Evolutionary conservation across 495 filamentous ascomycete species (phyloP).

Genomic region (Hamigera avellanea): DNA sequence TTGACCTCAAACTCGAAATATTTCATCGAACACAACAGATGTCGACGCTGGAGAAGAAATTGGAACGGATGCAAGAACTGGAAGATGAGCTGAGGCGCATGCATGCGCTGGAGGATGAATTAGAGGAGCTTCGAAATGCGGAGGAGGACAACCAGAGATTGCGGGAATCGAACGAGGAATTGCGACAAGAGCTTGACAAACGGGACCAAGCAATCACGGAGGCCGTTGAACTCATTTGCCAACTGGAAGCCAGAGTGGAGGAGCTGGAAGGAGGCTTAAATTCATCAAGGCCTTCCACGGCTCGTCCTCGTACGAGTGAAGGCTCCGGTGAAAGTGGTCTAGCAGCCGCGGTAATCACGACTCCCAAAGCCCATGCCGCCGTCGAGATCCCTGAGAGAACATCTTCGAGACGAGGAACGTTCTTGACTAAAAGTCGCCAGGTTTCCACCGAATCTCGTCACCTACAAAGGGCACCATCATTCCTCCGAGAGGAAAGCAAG

Average conservation of each 20-base stretch:
- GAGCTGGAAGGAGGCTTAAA: conserved; percentile 27
- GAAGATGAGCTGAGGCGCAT: conserved; percentile 57
- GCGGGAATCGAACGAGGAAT: conserved; percentile 50
- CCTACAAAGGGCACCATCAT: conserved; percentile 49
- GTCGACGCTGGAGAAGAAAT: conserved; percentile 53
- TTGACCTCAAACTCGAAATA: conserved; percentile 78
- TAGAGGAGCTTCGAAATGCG: conserved; percentile 49
- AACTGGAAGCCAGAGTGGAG: conserved; percentile 57
- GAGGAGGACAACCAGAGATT: conserved; percentile 35
- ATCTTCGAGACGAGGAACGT: conserved; percentile 22
- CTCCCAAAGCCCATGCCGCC: conserved; percentile 15
- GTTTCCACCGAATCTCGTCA: conserved; percentile 16
- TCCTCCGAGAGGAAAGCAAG: conserved; percentile 48
- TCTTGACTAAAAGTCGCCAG: conserved; percentile 6
- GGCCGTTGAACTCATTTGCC: conserved; percentile 69
- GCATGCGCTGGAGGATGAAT: conserved; percentile 47
- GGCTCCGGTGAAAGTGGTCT: conserved; percentile 4
- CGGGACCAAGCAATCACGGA: conserved; percentile 70
- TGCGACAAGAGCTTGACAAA: conserved; percentile 59
- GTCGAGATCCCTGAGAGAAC: conserved; percentile 30
- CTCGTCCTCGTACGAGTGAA: conserved; percentile 13
- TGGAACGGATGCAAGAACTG: conserved; percentile 55
- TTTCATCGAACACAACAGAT: conserved; percentile 59
- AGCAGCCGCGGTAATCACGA: conserved; percentile 11
- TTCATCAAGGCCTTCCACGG: conserved; percentile 15